Conservation (phyloP, 2,329 filamentous ascomycete species). For the Leptographium procerum region DNA sequence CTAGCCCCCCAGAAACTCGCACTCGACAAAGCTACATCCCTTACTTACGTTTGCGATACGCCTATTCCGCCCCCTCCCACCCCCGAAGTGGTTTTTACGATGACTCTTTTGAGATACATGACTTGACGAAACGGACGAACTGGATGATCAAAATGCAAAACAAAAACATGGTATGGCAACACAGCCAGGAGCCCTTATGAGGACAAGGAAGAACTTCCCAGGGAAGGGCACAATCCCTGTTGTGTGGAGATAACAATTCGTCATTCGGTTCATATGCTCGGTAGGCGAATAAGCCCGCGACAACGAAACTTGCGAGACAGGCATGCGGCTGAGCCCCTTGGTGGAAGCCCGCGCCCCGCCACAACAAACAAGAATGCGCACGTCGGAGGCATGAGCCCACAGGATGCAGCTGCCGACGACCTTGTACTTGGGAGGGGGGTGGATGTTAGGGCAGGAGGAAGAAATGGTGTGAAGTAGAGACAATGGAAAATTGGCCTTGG, state of each 20-base stretch:
- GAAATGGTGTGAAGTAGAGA: neutral
- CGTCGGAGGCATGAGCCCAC: neutral
- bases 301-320: neutral
- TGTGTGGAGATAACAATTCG: neutral
- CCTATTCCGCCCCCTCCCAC: neutral
- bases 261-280: neutral
- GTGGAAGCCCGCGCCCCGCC: neutral
- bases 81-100: neutral
- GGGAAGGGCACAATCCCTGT: neutral
- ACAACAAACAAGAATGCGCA: neutral
- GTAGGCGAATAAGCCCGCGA: neutral
- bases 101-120: neutral
- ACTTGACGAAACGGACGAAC: neutral
- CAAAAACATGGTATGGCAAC: neutral
- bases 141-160: neutral
- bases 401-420: neutral
- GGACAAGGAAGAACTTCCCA: neutral
- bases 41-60: neutral
- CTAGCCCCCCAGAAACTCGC: neutral
- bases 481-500: neutral
- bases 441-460: neutral
- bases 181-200: neutral
- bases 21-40: neutral
- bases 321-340: neutral
- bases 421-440: neutral